Evolutionary conservation across 1,284 basidiomycete genomes (phyloP), one percentile per base, ranked within the genome.

Genomic region (Ceratorhiza oryzae-sativae): DNA sequence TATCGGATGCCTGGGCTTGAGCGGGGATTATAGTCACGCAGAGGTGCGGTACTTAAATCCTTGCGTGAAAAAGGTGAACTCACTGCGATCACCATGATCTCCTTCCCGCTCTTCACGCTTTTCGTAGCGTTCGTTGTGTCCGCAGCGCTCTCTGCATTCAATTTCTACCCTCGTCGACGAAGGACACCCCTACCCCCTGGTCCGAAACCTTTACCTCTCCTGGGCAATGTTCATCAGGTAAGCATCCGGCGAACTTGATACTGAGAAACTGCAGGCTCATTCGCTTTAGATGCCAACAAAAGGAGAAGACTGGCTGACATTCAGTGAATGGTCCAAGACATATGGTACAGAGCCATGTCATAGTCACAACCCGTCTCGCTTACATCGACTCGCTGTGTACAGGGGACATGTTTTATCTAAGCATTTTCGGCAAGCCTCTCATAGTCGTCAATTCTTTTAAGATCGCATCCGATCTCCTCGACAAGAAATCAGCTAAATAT

Each of bases 401-500:
- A 71, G 60, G 68, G 36, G 72, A 75, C 34, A 74, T 76, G 23
- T 58, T 75, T 34, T 73, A 71, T 27, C 59, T 75, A 25, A 63
- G 36, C 25, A 65, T 74, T 8, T 56, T 74, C 20, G 74, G 72
- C 18, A 71, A 72, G n/a, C 62, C 71, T 20, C 55, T 76, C 15
- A 36, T 77, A 18, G 63, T 76, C 48, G 41, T 77, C 13, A 75
- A 73, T 41, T 74, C 74, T 15, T 42, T 71, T 13, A 67, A 75
- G 39, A 72, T 71, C 15, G 76, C 73, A 3, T 70, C 71, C 10
- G 77, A 77, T 3, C 72, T 78, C 30, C 72, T 77, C 32, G 74
- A 76, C 34, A 77, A 73, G 58, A 75, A 74, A 23, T 73, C 73
- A 18, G 42, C 63, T 18, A 70, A 75, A 3, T 78, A 78, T 51